Evolutionary conservation across 495 filamentous ascomycete species (phyloP).

Genomic region (Podospora pseudocomata): DNA sequence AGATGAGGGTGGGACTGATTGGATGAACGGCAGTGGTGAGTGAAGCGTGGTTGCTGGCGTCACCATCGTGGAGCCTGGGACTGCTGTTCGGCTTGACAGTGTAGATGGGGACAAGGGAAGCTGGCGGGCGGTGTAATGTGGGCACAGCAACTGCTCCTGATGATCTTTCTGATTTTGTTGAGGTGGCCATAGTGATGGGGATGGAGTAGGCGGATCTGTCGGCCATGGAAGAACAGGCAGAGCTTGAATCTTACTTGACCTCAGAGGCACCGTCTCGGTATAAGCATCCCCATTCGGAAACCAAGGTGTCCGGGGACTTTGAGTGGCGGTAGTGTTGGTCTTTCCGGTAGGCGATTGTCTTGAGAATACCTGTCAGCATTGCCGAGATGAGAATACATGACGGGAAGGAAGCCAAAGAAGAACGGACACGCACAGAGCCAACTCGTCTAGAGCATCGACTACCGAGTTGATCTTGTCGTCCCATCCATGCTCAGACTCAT

Average conservation of each 20-base stretch:
- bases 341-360: constrained; percentile 23
- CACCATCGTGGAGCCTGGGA: neutral
- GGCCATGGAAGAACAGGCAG: neutral
- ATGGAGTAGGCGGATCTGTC: neutral
- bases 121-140: neutral
- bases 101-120: neutral
- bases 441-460: constrained; percentile 25
- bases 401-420: neutral
- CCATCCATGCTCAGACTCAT: constrained; percentile 14
- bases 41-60: constrained; percentile 5
- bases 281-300: constrained; percentile 22
- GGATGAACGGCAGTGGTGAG: neutral
- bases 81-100: neutral
- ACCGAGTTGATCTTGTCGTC: constrained; percentile 25
- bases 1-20: constrained; percentile 18
- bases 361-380: neutral
- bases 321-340: constrained; percentile 16
- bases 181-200: neutral
- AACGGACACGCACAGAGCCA: constrained; percentile 10
- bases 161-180: neutral
- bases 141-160: neutral
- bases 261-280: constrained; percentile 20
- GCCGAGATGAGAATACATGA: neutral
- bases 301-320: constrained; percentile 23
- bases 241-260: neutral